Base-by-base conservation (phyloP, 2,329 filamentous ascomycete genomes). In the Mollisiaceae sp. region DNA sequence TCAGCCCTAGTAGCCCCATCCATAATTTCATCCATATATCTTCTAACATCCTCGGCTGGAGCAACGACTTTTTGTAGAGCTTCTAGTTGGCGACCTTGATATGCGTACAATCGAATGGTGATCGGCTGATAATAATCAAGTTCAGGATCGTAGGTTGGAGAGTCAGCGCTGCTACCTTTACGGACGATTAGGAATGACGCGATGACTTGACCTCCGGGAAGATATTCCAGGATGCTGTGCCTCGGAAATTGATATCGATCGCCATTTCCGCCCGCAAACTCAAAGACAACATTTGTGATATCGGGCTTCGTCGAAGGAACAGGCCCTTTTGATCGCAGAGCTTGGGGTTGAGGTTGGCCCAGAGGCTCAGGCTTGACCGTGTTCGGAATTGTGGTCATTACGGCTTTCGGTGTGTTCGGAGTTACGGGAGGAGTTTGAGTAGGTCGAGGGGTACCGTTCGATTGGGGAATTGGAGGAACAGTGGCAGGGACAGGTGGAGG, bases 211-310 rank as follows among this genome's bases (percentile, higher is more conserved):
- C 85, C 85, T 4, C 77, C 77, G n/a, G 82, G 82, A 1, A 89
- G 79, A 73, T 87, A 89, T 75, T 95, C 91, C 59, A 94, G 77
- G 39, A 94, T 89, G 76, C 89, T 91, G 74, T 91, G 90, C 70
- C 89, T 91, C 1, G 92, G 92, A 69, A 95, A 94, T 57, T 92
- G 79, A 75, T 91, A 94, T 32, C 91, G 86, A 75, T 94, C 91
- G 55, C 90, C 91, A 2, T 81, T 87, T 39, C 88, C 88, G 56
- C 85, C 85, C 5, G 81, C 76, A 75, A 92, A 92, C 70, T 92
- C 89, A 67, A 93, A 85, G 0, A 90, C 85, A 15, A 91, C 81
- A n/a, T 88, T 87, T 1, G 87, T 83, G 52, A 89, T 84, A 63
- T 89, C 89, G 32, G 85, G 84, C 70, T 85, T 88, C 12, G 78